These are phyloP conservation scores for Diplogelasinospora grovesii DNA, from an alignment of 495 filamentous ascomycete species.

Conservation along the genomic window DNA sequence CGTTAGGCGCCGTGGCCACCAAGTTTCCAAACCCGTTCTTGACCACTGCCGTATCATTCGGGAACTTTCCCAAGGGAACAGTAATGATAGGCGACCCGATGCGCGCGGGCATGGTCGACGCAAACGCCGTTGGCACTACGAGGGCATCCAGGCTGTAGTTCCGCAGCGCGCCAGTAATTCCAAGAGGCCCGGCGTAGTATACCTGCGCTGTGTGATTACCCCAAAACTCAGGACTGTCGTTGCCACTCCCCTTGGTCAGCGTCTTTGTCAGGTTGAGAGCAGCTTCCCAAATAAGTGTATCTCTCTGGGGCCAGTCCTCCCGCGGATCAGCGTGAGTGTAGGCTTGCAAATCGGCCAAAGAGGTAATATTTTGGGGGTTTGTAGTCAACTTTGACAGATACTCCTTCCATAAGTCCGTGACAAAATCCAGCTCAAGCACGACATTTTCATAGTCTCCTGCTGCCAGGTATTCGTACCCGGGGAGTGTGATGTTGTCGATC, in stretches of 20 bases:
- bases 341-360: conserved; percentile 19
- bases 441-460: conserved; percentile 1
- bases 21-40: conserved; percentile 9
- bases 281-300: conserved; percentile 32
- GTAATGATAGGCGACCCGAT: conserved; percentile 37
- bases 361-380: conserved; percentile 43
- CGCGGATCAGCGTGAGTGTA: conserved; percentile 23
- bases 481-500: conserved; percentile 10
- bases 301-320: conserved; percentile 24
- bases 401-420: conserved; percentile 30
- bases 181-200: conserved; percentile 17
- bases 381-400: conserved; percentile 41
- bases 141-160: conserved; percentile 35
- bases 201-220: conserved; percentile 8
- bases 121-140: conserved; percentile 30
- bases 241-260: no score
- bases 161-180: conserved; percentile 27
- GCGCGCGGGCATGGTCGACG: conserved; percentile 16
- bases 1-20: conserved; percentile 8
- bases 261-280: conserved; percentile 11
- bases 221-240: conserved; percentile 7
- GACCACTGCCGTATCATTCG: conserved; percentile 3
- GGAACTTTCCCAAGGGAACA: conserved; percentile 36
- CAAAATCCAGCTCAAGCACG: conserved; percentile 34
- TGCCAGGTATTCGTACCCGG: background rate